Conservation (phyloP, 2,329 filamentous ascomycete species). For the Colletotrichum eleusines region DNA sequence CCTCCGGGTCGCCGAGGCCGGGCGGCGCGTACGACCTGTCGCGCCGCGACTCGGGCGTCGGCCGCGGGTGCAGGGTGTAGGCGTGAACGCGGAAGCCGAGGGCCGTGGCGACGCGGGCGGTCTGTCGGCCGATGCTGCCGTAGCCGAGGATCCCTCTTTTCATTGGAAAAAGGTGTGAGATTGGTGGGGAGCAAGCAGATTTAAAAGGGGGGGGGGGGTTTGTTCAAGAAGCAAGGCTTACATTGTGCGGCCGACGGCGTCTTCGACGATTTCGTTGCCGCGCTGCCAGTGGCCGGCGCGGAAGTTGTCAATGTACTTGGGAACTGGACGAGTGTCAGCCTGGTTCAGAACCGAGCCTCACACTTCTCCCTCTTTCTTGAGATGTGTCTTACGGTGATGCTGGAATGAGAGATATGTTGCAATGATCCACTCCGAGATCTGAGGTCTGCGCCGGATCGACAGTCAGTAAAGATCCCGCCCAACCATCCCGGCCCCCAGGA, state of each 20-base stretch:
- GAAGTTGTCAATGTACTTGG: conserved; percentile 59
- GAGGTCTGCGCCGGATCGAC: conserved; percentile 54
- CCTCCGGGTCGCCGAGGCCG: conserved; percentile 69
- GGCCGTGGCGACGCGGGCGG: conserved; percentile 68
- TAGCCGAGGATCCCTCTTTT: conserved; percentile 66
- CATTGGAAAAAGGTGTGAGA: not conserved
- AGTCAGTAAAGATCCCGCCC: not conserved
- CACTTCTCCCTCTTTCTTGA: not conserved
- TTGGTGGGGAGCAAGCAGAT: not conserved
- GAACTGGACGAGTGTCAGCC: conserved; percentile 51
- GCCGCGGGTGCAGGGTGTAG: conserved; percentile 78
- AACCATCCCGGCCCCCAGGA: too few species aligned
- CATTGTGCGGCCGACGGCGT: conserved; percentile 63
- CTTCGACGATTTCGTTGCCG: conserved; percentile 50
- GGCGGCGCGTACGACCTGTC: conserved; percentile 77
- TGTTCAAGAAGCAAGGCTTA: conserved; percentile 49
- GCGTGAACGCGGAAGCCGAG: conserved; percentile 80
- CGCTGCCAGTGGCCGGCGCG: conserved; percentile 59
- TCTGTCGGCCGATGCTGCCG: conserved; percentile 66
- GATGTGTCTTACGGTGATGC: conserved; percentile 56
- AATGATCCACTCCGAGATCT: conserved; percentile 70
- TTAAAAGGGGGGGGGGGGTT: not conserved
- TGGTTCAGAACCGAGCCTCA: not conserved
- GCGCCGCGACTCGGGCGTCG: conserved; percentile 71
- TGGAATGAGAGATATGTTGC: conserved; percentile 63